Base-by-base conservation (phyloP, 441 rosid genomes). In the Aleurites moluccanus region DNA sequence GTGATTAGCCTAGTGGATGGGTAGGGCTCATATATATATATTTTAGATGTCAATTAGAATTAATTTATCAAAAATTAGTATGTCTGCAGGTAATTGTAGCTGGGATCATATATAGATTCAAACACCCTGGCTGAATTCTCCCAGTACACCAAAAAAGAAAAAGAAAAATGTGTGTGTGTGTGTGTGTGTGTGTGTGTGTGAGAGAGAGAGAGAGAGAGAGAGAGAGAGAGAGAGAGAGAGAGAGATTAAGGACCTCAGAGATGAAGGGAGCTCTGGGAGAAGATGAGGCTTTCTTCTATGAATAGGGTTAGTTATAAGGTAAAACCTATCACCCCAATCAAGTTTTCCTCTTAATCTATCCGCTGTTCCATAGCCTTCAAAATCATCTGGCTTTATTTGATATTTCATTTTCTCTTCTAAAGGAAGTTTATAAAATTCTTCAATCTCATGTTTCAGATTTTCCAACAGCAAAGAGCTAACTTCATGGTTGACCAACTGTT, bases 251-350 rank as follows among this genome's bases (percentile, higher is more conserved):
- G 2, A 86, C 93, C 87, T 88, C 2, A 88, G 44, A 10, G 86
- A 73, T 69, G 84, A 64, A 76, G 85, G 88, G 66, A 89, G 88
- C 71, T 83, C 80, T 5, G 90, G 86, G 30, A 88, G 49, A 16
- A 89, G 86, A 67, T 85, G 84, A 20, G 85, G 74, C 44, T 75
- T 84, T 64, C 91, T 81, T 61, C 69, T 62, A 18, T 81, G 74
- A 53, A 78, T 21, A 15, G 93, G 91, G 69, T 84, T 86, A 45
- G 87, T 83, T 6, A 75, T 70, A 79, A 85, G 77, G 52, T 56
- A 85, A 7, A 89, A 64, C 64, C 87, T 74, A 47, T 89, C 91
- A 1, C 80, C 87, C 90, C 91, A 89, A 45, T 88, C 87, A 40
- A 76, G 75, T 16, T 75, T 84, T 53, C 67, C 81, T 16, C 57